Percentiles rank a stretch among this genome's conserved stretches.
Conservation (phyloP, 2,329 filamentous ascomycete species). For the Exophiala calicioides region DNA sequence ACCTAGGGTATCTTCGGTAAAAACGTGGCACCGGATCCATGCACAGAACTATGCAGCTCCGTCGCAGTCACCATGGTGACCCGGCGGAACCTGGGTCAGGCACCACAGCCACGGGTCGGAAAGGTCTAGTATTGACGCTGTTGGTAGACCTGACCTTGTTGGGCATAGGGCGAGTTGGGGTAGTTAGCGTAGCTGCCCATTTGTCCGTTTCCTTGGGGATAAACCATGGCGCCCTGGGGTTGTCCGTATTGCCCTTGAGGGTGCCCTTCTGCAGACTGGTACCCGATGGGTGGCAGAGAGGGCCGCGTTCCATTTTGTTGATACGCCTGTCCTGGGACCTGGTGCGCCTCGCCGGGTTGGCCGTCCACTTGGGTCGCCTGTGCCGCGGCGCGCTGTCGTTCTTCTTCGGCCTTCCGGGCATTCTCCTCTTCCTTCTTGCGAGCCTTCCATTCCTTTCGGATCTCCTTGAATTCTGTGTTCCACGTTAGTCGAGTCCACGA, state of each 20-base stretch:
- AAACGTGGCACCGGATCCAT: conserved; percentile 27
- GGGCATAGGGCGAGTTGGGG: conserved; percentile 52
- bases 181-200: conserved; percentile 50
- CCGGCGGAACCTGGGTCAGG: too few relatives aligned
- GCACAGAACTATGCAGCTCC: conserved; percentile 12
- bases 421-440: conserved; percentile 99
- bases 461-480: conserved; percentile 89
- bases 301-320: conserved; percentile 56
- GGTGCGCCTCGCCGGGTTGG: conserved; percentile 45
- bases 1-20: conserved; percentile 32
- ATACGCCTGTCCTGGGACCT: conserved; percentile 41
- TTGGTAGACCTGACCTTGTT: conserved; percentile 53
- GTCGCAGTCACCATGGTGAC: conserved; percentile 6
- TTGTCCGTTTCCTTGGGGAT: conserved; percentile 49
- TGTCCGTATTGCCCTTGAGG: conserved; percentile 64
- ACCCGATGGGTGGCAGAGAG: conserved; percentile 75
- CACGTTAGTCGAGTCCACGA: conserved; percentile 11
- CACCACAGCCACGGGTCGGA: too few relatives aligned
- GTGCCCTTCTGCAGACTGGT: conserved; percentile 60
- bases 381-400: conserved; percentile 65
- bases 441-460: conserved; percentile 98
- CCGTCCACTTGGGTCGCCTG: conserved; percentile 55
- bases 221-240: conserved; percentile 47
- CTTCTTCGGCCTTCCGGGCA: conserved; percentile 84
- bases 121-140: conserved; percentile 48